Conservation (phyloP, 2,329 filamentous ascomycete genomes). For the Calonectria henricotiae region DNA sequence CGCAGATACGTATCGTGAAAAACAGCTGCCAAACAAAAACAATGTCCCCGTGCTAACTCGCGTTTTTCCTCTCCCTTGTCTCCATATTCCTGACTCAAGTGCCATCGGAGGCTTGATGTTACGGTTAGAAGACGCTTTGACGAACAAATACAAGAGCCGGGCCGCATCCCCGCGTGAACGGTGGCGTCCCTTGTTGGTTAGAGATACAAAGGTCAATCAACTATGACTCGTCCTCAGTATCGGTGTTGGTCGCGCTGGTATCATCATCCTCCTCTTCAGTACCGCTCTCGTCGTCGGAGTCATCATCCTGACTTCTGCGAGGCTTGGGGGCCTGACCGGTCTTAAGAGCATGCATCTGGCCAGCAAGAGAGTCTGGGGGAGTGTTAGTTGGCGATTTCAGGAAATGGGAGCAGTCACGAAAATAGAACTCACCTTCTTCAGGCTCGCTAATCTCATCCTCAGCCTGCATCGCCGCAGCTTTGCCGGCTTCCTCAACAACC, state of each 20-base stretch:
- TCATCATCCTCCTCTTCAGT: constrained; percentile 79
- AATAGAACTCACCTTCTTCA: constrained; percentile 84
- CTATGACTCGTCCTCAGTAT: constrained; percentile 76
- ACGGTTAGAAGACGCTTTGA: constrained; percentile 35
- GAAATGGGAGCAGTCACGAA: background rate
- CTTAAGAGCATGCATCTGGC: constrained; percentile 92
- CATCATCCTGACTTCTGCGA: constrained; percentile 70
- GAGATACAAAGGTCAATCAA: background rate
- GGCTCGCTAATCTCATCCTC: constrained; percentile 98
- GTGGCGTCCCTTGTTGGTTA: background rate
- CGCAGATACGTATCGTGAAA: constrained; percentile 29
- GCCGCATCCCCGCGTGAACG: constrained; percentile 2
- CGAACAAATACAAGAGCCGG: constrained; percentile 34
- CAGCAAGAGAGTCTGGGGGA: constrained; percentile 84
- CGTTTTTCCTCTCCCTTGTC: constrained; percentile 26
- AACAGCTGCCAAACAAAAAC: constrained; percentile 27
- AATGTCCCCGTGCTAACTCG: constrained; percentile 22
- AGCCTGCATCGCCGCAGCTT: constrained; percentile 83
- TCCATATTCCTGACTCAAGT: constrained; percentile 8
- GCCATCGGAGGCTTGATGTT: constrained; percentile 26
- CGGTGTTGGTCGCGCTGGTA: constrained; percentile 79
- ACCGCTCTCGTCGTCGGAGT: constrained; percentile 86
- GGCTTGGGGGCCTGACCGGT: constrained; percentile 76
- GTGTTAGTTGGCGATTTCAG: constrained; percentile 46
- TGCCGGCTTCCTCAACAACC: constrained; percentile 89